Percentiles rank a stretch among this genome's conserved stretches.
Evolutionary conservation across 345 rosid species (phyloP).

Genomic region (Linum lewisii): DNA sequence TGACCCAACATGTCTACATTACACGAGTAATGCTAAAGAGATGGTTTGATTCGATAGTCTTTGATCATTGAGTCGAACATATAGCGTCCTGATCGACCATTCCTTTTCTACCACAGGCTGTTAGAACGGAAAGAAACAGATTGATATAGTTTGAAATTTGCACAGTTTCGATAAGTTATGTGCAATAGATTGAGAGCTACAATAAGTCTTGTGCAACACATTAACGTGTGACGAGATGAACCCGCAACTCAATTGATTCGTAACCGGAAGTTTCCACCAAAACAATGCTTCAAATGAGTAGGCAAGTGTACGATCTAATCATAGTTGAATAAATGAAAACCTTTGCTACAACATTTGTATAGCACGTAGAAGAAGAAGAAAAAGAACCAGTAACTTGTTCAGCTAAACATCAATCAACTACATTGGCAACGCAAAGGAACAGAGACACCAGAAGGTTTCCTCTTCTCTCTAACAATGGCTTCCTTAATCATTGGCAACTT

Average conservation of each 20-base stretch:
- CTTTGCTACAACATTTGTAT: too few relatives aligned
- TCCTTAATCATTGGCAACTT: constrained; percentile 70
- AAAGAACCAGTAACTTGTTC: not conserved
- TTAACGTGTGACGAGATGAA: too few relatives aligned
- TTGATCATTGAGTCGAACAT: constrained; percentile 46
- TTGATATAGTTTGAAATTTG: too few relatives aligned
- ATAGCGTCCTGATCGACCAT: constrained; percentile 58
- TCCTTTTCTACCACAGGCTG: constrained; percentile 71
- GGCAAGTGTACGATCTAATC: too few relatives aligned
- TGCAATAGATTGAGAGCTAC: too few relatives aligned
- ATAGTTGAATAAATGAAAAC: too few relatives aligned
- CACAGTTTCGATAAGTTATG: too few relatives aligned
- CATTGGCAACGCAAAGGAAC: constrained; percentile 80
- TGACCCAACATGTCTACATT: constrained; percentile 89
- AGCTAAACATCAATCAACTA: constrained; percentile 25
- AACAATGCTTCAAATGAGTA: too few relatives aligned
- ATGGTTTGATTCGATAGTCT: constrained; percentile 51
- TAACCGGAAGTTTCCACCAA: too few relatives aligned
- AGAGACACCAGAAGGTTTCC: constrained; percentile 60
- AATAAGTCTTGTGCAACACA: too few relatives aligned
- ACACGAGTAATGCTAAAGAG: constrained; percentile 70
- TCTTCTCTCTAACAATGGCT: constrained; percentile 53
- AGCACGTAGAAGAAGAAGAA: too few relatives aligned
- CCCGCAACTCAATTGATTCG: too few relatives aligned
- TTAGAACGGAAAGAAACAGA: constrained; percentile 64